Percentiles rank a stretch among this genome's conserved stretches.
Evolutionary conservation across 75 land plant genomes (phyloP).

Genomic region (Larix kaempferi): DNA sequence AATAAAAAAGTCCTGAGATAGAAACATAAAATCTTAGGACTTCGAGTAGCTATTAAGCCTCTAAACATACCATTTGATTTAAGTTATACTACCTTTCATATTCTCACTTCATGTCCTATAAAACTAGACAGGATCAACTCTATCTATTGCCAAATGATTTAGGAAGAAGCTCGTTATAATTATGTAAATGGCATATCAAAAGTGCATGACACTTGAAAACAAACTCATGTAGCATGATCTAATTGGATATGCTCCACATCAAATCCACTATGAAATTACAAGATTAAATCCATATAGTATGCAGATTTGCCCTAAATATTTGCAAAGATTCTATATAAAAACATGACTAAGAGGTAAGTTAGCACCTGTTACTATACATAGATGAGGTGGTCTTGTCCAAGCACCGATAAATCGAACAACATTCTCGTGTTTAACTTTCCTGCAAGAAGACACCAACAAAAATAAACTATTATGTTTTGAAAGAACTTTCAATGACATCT

Average conservation of each 20-base stretch:
- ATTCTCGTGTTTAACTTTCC: constrained; percentile 82
- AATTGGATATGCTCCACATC: background rate
- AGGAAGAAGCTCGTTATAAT: background rate
- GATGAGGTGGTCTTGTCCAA: constrained; percentile 78
- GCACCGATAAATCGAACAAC: constrained; percentile 96
- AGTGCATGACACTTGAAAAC: background rate
- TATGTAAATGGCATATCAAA: background rate
- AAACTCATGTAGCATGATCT: background rate
- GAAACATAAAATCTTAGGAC: no score
- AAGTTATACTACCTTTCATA: no score
- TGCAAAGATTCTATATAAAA: no score
- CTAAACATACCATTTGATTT: no score
- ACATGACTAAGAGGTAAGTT: background rate
- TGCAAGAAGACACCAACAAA: constrained; percentile 21
- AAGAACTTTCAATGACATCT: background rate
- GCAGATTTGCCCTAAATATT: no score
- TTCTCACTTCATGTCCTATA: no score
- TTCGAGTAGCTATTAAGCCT: no score
- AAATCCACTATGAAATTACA: background rate
- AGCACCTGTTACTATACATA: constrained; percentile 85
- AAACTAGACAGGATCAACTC: no score
- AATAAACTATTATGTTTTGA: background rate
- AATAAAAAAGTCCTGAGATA: no score
- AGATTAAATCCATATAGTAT: background rate
- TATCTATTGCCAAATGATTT: background rate